These are phyloP conservation scores for Diversispora eburnea DNA, from an alignment of 192 early-diverging fungal genomes.

Conservation along the genomic window DNA sequence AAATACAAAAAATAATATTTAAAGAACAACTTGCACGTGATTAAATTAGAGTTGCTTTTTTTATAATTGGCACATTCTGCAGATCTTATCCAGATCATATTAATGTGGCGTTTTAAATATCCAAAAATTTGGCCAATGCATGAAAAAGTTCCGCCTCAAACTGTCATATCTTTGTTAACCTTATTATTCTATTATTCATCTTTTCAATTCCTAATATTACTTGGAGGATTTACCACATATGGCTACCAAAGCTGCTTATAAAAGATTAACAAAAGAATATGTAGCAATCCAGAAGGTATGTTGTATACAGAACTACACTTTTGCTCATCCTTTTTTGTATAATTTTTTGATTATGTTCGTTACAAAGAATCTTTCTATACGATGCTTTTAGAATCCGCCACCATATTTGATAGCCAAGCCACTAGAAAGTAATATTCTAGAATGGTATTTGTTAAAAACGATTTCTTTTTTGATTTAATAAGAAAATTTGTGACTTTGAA, in stretches of 20 bases:
- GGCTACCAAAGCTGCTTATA: conserved; percentile 79
- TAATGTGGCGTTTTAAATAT: no score
- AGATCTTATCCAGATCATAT: no score
- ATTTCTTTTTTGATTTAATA: background rate
- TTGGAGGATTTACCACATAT: conserved; percentile 37
- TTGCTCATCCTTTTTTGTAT: background rate
- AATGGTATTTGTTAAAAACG: conserved; percentile 65
- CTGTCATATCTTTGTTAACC: no score
- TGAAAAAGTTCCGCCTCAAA: no score
- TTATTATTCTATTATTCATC: no score
- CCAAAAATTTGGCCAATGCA: no score
- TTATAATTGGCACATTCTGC: no score
- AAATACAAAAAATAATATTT: no score
- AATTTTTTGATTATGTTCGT: background rate
- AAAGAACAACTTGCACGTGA: no score
- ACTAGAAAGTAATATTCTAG: conserved; percentile 90
- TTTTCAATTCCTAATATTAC: background rate
- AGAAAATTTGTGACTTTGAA: background rate
- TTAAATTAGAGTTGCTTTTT: no score
- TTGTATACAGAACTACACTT: background rate
- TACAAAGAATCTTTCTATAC: background rate
- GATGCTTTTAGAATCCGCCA: conserved; percentile 57
- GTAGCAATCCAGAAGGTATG: conserved; percentile 61
- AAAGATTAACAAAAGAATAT: conserved; percentile 78
- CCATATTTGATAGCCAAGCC: conserved; percentile 90